Percentiles rank a stretch among this genome's conserved stretches.
Evolutionary conservation across 768 basidiomycete species (phyloP).

Genomic region (Pisolithus orientalis): DNA sequence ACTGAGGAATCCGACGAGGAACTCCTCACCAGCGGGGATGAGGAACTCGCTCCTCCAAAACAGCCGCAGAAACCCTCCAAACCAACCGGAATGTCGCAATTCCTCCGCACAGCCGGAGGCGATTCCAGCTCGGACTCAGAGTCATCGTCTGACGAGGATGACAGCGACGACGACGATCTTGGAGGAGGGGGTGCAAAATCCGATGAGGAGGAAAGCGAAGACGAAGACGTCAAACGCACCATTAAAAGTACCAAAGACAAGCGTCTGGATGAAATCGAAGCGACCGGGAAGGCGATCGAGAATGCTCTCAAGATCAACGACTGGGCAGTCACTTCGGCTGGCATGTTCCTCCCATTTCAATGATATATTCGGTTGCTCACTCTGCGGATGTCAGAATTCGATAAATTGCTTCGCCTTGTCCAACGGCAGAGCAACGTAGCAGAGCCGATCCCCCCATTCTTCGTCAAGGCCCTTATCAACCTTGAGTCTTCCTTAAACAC

Average conservation of each 20-base stretch:
- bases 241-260: constrained; percentile 86
- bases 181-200: background rate
- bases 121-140: constrained; percentile 54
- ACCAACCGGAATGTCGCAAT: constrained; percentile 58
- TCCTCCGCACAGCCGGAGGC: constrained; percentile 60
- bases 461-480: constrained; percentile 63
- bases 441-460: constrained; percentile 85
- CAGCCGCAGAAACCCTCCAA: constrained; percentile 35
- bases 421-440: constrained; percentile 80
- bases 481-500: constrained; percentile 73
- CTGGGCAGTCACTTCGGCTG: constrained; percentile 88
- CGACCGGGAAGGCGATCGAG: constrained; percentile 83
- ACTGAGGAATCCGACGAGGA: constrained; percentile 71
- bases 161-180: constrained; percentile 30
- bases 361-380: constrained; percentile 4
- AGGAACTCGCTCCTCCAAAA: constrained; percentile 47
- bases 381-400: constrained; percentile 64
- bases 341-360: constrained; percentile 36
- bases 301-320: constrained; percentile 96
- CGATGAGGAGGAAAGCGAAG: constrained; percentile 44
- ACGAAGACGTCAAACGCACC: constrained; percentile 66
- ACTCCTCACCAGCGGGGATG: constrained; percentile 66
- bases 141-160: constrained; percentile 47
- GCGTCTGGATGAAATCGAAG: constrained; percentile 91
- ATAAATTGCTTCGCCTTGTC: constrained; percentile 89